Base-by-base conservation (phyloP, 805 yeast genomes). In the Scheffersomyces ergatensis region DNA sequence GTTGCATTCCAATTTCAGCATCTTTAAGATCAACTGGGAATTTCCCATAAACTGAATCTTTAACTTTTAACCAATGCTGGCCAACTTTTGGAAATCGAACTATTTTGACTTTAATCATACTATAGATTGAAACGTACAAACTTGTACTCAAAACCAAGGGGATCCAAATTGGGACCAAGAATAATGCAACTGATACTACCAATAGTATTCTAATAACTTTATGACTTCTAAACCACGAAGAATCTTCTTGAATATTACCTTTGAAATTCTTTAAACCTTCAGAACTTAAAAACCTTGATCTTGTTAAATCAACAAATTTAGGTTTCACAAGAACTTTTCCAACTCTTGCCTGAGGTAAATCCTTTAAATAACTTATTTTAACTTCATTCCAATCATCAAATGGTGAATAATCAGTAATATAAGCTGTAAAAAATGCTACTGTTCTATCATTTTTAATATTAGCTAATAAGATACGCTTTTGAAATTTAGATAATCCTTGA, bases 381-480 rank as follows among this genome's bases (percentile, higher is more conserved):
- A 76, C 57, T 15, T 56, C 54, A 36, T 73, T 74, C 74, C 77
- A 75, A 36, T 67, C 63, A 26, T 80, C 81, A 57, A 89, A 89
- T 1, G 96, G 96, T 40, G 86, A 80, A 44, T 73, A 76, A 23
- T 81, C 73, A 3, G 92, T 73, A 43, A 92, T 83, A 59, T 72
- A 89, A 0, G 95, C 74, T 0, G 97, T 88, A 63, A 80, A 86
- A 59, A 89, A 92, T 13, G 92, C 83, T 6, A 90, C 98, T 0
- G 95, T 79, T 44, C 97, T 72, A 61, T 90, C 98, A 55, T 86
- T 82, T 41, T 81, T 73, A 18, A 83, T 74, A 62, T 92, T 90
- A 8, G 96, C 89, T 42, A 89, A 67, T 2, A 80, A 57, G 3
- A 78, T 65, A 39, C 84, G 73, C 40, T 74, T 70, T 44, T 79